Base-by-base conservation (phyloP, 1,139 yeast genomes). In the Suhomyces yuchorum region DNA sequence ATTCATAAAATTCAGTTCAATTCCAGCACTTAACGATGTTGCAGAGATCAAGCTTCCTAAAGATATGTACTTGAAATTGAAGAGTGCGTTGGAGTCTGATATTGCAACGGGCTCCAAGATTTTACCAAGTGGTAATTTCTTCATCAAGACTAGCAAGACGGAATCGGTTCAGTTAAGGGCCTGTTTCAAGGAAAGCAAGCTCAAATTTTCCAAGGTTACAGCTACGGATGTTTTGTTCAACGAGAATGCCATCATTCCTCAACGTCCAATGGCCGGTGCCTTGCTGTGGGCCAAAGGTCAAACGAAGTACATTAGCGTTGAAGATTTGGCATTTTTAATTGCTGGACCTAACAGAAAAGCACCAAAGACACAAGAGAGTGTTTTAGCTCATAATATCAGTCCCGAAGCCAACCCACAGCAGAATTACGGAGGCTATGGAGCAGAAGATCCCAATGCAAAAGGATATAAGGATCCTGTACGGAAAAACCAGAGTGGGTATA, bases 201-300 rank as follows among this genome's bases (percentile, higher is more conserved):
- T 35, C 48, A 70, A 44, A 45, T 57, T 44, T 42, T 50, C 47
- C 14, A 59, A 50, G 42, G 56, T 48, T 40, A 61, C 60, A 12
- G 46, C 61, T 7, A 74, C 80, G 0, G 90, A 84, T 58, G 62
- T 71, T 5, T 64, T 86, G 30, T 86, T 84, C 65, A 82, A 85
- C 55, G 82, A 79, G 19, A 79, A 78, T 48, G 70, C 84, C 12
- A 66, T 77, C 15, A 81, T 87, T 11, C 96, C 97, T 1, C 81
- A 83, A 20, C 77, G 98, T 42, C 99, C 99, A 1, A 76, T 82
- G 4, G 83, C 89, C 5, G 82, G 91, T 44, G 82, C 96, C 0
- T 73, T 89, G 46, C 95, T 86, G 66, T 88, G 97, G 96, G 90
- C 95, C 9, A 83, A 85, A 56, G 96, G 97, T 5, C 73, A 63